Percentiles rank a stretch among this genome's conserved stretches.
These are phyloP conservation scores for Rubia occidens DNA, from an alignment of 305 asterid species.

Conservation along the genomic window DNA sequence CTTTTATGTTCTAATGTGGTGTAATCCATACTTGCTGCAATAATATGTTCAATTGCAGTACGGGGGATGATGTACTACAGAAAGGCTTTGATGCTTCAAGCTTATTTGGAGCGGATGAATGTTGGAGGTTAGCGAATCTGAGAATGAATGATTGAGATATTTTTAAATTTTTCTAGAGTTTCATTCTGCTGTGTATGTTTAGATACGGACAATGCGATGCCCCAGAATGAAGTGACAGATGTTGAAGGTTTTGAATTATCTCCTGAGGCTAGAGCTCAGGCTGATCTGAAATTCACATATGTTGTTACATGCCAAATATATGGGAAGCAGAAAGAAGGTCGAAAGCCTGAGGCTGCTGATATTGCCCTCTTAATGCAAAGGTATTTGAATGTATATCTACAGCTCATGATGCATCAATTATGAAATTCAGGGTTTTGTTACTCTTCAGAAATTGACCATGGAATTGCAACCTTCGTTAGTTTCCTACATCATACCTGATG, in stretches of 20 bases:
- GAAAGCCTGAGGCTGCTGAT: slow-evolving; percentile 96
- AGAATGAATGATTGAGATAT: slow-evolving; percentile 13
- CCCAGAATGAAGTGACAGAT: slow-evolving; percentile 44
- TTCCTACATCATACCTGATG: background rate
- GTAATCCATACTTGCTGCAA: slow-evolving; percentile 18
- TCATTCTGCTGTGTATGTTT: slow-evolving; percentile 13
- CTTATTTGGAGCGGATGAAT: slow-evolving; percentile 60
- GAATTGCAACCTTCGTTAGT: background rate
- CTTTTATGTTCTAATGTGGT: slow-evolving; percentile 5
- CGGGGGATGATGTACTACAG: slow-evolving; percentile 99
- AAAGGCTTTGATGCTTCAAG: slow-evolving; percentile 92
- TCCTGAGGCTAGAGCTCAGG: slow-evolving; percentile 97
- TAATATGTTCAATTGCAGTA: slow-evolving; percentile 40
- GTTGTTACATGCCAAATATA: slow-evolving; percentile 97
- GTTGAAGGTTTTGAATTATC: slow-evolving; percentile 77
- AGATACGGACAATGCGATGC: slow-evolving; percentile 63
- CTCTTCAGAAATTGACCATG: background rate
- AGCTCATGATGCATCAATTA: background rate
- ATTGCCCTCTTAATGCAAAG: slow-evolving; percentile 91
- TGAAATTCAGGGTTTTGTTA: background rate
- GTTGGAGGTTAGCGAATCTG: slow-evolving; percentile 52
- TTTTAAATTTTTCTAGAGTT: slow-evolving; percentile 8
- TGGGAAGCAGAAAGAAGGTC: slow-evolving; percentile 95
- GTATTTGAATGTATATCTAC: slow-evolving; percentile 24
- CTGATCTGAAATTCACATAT: slow-evolving; percentile 89